These are phyloP conservation scores for Brettanomyces custersianus DNA, from an alignment of 805 yeast species.

Conservation along the genomic window DNA sequence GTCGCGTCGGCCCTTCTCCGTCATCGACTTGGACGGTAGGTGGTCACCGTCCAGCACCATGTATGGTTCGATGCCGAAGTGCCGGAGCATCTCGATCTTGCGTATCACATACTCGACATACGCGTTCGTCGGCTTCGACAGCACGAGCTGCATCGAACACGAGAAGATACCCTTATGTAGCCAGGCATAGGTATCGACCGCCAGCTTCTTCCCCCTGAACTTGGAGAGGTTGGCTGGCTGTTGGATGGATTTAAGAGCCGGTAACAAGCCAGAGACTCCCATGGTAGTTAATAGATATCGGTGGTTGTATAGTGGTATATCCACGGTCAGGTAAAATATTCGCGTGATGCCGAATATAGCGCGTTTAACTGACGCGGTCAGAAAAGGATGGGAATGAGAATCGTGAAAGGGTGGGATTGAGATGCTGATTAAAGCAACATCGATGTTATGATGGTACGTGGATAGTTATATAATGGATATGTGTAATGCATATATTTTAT, in stretches of 20 bases:
- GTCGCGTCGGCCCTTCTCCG: constrained; percentile 56
- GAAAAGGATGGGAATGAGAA: too few species aligned
- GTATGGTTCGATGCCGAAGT: constrained; percentile 69
- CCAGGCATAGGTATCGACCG: constrained; percentile 97
- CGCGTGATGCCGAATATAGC: too few species aligned
- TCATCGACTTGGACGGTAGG: constrained; percentile 66
- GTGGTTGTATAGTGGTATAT: too few species aligned
- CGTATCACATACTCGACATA: constrained; percentile 64
- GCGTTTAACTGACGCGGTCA: too few species aligned
- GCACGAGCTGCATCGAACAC: constrained; percentile 77
- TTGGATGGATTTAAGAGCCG: constrained; percentile 70
- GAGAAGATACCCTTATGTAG: constrained; percentile 76
- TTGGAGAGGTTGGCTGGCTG: constrained; percentile 45
- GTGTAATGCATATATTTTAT: too few species aligned
- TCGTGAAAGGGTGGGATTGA: too few species aligned
- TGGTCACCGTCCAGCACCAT: constrained; percentile 92
- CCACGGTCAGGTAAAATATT: too few species aligned
- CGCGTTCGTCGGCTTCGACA: constrained; percentile 59
- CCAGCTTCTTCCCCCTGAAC: constrained; percentile 68
- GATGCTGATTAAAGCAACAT: too few species aligned
- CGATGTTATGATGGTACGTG: too few species aligned
- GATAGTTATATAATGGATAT: too few species aligned
- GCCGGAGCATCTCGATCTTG: constrained; percentile 54
- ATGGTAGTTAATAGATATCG: constrained; percentile 24
- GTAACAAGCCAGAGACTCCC: constrained; percentile 83